A percentile compares a stretch with the other conserved stretches of the same genome.
These are phyloP conservation scores for Silene vulgaris DNA, from an alignment of 179 eudicot species.

Conservation along the genomic window DNA sequence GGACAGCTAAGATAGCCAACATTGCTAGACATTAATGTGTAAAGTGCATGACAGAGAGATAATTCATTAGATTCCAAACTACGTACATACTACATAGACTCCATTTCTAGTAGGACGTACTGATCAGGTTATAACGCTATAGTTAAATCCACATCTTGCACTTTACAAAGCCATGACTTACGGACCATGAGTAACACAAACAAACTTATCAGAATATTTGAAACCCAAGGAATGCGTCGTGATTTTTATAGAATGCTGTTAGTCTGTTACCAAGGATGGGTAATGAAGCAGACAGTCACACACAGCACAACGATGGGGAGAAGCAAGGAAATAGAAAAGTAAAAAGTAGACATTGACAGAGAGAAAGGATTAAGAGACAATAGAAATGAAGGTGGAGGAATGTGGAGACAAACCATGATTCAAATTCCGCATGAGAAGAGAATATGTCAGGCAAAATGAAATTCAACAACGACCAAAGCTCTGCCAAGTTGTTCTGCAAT, in stretches of 20 bases:
- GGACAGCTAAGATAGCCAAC: too few species aligned
- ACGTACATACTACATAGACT: too few species aligned
- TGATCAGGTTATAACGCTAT: too few species aligned
- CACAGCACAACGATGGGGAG: neutral
- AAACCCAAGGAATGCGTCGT: neutral
- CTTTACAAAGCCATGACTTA: neutral
- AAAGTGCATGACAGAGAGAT: too few species aligned
- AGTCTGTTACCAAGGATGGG: neutral
- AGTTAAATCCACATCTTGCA: neutral
- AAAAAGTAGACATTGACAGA: neutral
- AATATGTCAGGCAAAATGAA: constrained; percentile 95
- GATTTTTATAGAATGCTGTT: neutral
- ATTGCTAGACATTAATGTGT: too few species aligned
- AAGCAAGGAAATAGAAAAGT: neutral
- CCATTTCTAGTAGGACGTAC: too few species aligned
- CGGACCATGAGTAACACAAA: neutral
- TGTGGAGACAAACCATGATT: constrained; percentile 63
- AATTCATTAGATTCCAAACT: too few species aligned
- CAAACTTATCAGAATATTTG: neutral
- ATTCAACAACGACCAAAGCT: constrained; percentile 95
- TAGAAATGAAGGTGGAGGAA: neutral
- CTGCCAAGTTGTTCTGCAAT: constrained; percentile 94
- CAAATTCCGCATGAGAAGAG: constrained; percentile 84
- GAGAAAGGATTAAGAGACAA: neutral
- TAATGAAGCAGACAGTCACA: neutral